Conservation (phyloP, 129 eudicot species). For the Erigeron canadensis region DNA sequence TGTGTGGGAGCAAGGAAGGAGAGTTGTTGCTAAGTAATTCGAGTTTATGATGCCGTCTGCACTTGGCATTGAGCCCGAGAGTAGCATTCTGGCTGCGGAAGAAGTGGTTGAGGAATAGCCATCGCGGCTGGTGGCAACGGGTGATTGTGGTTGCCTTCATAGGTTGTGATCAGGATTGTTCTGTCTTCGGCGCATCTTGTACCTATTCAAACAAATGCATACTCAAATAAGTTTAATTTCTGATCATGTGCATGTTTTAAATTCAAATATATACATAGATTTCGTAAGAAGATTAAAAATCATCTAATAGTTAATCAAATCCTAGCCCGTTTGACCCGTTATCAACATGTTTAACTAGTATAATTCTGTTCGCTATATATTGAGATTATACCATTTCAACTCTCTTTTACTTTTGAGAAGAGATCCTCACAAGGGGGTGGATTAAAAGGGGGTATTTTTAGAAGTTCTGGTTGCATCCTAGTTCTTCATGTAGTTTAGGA, state of each 20-base stretch:
- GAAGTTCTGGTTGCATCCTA: no score
- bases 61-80: constrained; percentile 75
- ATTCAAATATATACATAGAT: no score
- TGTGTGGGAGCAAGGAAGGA: constrained; percentile 58
- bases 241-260: no score
- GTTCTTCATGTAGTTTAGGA: no score
- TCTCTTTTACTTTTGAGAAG: not conserved
- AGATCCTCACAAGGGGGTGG: no score
- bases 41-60: constrained; percentile 63
- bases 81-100: constrained; percentile 65
- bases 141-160: constrained; percentile 80
- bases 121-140: constrained; percentile 76
- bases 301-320: no score
- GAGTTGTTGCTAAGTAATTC: constrained; percentile 49
- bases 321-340: no score
- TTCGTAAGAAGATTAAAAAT: no score
- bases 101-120: constrained; percentile 74
- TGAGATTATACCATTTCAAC: not conserved
- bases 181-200: constrained; percentile 74
- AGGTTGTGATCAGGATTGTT: constrained; percentile 60
- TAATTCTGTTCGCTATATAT: no score
- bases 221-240: not conserved
- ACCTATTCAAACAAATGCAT: constrained; percentile 36
- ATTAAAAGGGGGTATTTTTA: no score
- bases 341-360: no score